Percentiles rank a stretch among this genome's conserved stretches.
These are phyloP conservation scores for Pogostemon cablin DNA, from an alignment of 257 asterid species.

Conservation along the genomic window DNA sequence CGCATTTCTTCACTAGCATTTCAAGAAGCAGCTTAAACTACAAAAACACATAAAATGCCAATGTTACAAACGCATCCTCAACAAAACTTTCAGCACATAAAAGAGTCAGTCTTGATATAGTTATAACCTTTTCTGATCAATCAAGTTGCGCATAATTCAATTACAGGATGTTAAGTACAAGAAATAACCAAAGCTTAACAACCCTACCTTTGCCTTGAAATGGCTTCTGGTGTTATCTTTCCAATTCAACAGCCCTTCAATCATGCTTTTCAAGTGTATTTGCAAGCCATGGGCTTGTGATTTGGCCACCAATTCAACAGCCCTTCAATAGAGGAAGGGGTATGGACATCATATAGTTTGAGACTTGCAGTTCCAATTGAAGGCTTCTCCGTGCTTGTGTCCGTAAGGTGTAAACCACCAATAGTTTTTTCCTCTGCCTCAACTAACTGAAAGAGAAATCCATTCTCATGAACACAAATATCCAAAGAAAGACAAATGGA, in stretches of 20 bases:
- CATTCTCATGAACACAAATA: not conserved
- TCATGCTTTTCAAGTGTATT: slow-evolving; percentile 73
- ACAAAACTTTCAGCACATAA: not conserved
- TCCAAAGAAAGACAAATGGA: not conserved
- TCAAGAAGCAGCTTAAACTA: slow-evolving; percentile 88
- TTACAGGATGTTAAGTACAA: slow-evolving; percentile 19
- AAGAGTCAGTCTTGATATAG: slow-evolving; percentile 22
- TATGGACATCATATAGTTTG: not conserved
- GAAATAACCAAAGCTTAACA: slow-evolving; percentile 28
- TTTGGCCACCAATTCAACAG: slow-evolving; percentile 79
- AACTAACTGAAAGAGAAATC: slow-evolving; percentile 56
- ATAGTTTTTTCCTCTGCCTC: slow-evolving; percentile 85
- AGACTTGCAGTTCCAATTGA: slow-evolving; percentile 79
- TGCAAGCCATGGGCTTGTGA: slow-evolving; percentile 77
- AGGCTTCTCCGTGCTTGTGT: slow-evolving; percentile 88
- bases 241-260: slow-evolving; percentile 81
- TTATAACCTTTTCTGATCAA: not conserved
- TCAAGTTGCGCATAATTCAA: slow-evolving; percentile 15
- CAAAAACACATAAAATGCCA: slow-evolving; percentile 25
- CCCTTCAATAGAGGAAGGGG: slow-evolving; percentile 49
- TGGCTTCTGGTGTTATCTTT: slow-evolving; percentile 78
- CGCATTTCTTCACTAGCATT: slow-evolving; percentile 96
- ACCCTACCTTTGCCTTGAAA: slow-evolving; percentile 84
- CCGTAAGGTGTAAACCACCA: slow-evolving; percentile 85
- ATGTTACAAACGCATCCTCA: slow-evolving; percentile 23